Percentiles rank a stretch among this genome's conserved stretches.
Evolutionary conservation across 208 protist genomes (phyloP).

Genomic region (Angomonas ambiguus): DNA sequence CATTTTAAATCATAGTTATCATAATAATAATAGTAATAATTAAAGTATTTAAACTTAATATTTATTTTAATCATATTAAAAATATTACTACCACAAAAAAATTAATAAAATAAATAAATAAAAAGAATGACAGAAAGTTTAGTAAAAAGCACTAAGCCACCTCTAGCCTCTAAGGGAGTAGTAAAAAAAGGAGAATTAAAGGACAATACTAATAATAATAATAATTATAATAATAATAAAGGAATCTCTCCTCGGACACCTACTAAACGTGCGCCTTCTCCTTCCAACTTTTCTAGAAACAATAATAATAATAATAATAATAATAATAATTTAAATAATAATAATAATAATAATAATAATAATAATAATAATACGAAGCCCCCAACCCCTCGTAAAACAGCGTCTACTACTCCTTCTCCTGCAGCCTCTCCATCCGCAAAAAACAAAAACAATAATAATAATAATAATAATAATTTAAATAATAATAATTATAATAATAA

Average conservation of each 20-base stretch:
- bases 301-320: too few species aligned
- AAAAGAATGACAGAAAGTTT: not conserved
- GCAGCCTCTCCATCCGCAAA: constrained; percentile 20
- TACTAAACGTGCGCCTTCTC: not conserved
- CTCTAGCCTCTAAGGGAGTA: too few species aligned
- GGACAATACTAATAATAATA: not conserved
- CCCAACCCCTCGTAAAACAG: not conserved
- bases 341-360: constrained; percentile 8
- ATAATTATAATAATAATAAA: not conserved
- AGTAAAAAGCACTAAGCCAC: too few species aligned
- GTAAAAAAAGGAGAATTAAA: not conserved
- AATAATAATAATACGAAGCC: constrained; percentile 6
- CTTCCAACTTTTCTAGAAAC: too few species aligned
- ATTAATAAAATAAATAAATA: not conserved
- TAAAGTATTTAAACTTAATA: not conserved
- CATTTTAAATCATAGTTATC: constrained; percentile 2
- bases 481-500: constrained; percentile 16
- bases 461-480: constrained; percentile 1
- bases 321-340: not conserved
- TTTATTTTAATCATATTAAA: constrained; percentile 3
- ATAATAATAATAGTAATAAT: constrained; percentile 4
- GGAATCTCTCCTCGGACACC: not conserved
- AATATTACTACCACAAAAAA: not conserved
- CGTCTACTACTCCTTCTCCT: constrained; percentile 10
- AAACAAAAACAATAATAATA: constrained; percentile 1